Percentiles rank a stretch among this genome's conserved stretches.
Conservation (phyloP, 1,284 basidiomycete species). For the Schizopora paradoxa region DNA sequence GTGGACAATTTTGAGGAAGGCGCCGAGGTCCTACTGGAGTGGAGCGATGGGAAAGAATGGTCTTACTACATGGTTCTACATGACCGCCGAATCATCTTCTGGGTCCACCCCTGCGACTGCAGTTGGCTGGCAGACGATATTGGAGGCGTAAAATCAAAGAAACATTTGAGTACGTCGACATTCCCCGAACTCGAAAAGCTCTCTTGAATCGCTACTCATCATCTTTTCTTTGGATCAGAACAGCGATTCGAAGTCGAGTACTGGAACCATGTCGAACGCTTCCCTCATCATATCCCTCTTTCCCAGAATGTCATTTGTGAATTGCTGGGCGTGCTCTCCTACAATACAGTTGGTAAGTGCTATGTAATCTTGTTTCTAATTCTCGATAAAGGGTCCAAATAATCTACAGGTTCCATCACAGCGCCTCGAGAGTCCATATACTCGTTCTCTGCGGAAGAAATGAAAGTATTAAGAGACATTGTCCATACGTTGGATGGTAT, state of each 20-base stretch:
- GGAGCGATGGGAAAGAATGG: background rate
- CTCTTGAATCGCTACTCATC: too few species aligned
- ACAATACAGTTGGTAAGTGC: slow-evolving; percentile 47
- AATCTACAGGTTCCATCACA: too few species aligned
- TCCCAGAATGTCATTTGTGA: slow-evolving; percentile 37
- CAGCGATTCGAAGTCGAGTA: slow-evolving; percentile 6
- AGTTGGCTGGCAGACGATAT: too few species aligned
- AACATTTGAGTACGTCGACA: slow-evolving; percentile 6
- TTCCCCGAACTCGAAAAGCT: too few species aligned
- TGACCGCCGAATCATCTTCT: slow-evolving; percentile 1
- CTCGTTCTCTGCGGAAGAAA: too few species aligned
- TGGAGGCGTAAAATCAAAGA: background rate
- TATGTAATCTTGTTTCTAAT: too few species aligned
- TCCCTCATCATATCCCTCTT: slow-evolving; percentile 38
- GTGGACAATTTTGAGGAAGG: too few species aligned
- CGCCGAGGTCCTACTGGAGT: slow-evolving; percentile 8
- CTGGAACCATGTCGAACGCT: slow-evolving; percentile 48
- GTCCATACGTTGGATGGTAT: too few species aligned
- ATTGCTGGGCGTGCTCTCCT: slow-evolving; percentile 41
- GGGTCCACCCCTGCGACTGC: slow-evolving; percentile 5
- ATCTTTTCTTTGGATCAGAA: background rate
- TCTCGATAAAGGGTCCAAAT: too few species aligned
- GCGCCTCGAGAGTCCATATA: too few species aligned
- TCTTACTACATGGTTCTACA: slow-evolving; percentile 9
- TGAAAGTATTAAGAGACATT: too few species aligned